Percentiles rank a stretch among this genome's conserved stretches.
phyloP scores from a whole-genome alignment of 78 protist genomes.

The Chrysochromulina parva region DNA sequence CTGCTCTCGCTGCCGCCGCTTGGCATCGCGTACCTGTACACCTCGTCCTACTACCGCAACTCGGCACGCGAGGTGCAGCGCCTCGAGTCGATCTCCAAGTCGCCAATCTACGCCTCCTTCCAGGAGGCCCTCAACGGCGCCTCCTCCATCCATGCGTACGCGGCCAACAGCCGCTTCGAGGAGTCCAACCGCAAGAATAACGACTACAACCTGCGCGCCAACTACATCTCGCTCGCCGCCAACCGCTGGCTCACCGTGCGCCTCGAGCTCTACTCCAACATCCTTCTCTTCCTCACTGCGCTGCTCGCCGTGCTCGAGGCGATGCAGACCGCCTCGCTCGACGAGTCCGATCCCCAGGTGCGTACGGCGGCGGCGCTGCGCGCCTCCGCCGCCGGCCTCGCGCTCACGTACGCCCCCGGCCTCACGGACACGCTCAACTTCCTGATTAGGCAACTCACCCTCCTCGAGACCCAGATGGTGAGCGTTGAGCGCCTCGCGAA shows the following conservation, averaged over 20 bases:
- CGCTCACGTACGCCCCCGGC: slow-evolving; percentile 48
- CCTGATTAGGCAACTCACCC: slow-evolving; percentile 15
- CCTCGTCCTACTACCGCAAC: background rate
- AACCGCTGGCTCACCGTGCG: slow-evolving; percentile 26
- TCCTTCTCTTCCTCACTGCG: background rate
- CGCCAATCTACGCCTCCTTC: slow-evolving; percentile 60
- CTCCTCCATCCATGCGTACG: background rate
- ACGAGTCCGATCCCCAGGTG: too few relatives aligned
- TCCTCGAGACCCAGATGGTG: slow-evolving; percentile 73
- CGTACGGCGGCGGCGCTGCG: too few relatives aligned
- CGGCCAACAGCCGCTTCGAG: background rate
- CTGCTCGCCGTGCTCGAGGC: background rate
- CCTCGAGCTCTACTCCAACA: background rate
- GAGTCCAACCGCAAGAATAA: too few relatives aligned
- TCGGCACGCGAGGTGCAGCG: slow-evolving; percentile 73
- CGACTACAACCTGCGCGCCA: slow-evolving; percentile 7
- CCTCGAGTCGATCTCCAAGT: slow-evolving; percentile 66
- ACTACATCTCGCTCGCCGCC: background rate
- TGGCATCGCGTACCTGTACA: background rate
- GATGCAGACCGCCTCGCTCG: too few relatives aligned
- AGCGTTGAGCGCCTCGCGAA: slow-evolving; percentile 56
- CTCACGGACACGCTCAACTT: slow-evolving; percentile 38
- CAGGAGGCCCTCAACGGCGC: slow-evolving; percentile 2
- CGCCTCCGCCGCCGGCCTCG: slow-evolving; percentile 48
- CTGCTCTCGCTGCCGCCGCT: background rate